Percentiles rank a stretch among this genome's conserved stretches.
These are phyloP conservation scores for Fusarium algeriense DNA, from an alignment of 2,329 filamentous ascomycete genomes.

Conservation along the genomic window DNA sequence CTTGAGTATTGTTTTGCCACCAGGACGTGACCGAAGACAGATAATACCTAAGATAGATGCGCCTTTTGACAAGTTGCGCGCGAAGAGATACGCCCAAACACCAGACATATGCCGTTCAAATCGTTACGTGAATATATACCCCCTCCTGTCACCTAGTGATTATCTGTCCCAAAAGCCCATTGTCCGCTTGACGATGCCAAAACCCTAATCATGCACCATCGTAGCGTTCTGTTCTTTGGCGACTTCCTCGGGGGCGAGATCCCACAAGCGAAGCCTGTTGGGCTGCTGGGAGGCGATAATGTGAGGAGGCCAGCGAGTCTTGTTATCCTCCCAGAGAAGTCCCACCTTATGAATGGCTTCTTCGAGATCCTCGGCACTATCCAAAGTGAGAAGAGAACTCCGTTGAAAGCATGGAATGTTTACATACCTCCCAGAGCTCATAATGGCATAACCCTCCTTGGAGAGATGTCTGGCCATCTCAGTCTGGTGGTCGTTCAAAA, in stretches of 20 bases:
- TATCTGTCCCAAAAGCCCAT: not conserved
- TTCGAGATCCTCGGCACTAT: conserved; percentile 50
- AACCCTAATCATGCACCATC: conserved; percentile 56
- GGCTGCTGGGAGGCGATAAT: conserved; percentile 32
- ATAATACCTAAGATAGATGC: conserved; percentile 20
- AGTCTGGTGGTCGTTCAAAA: conserved; percentile 91
- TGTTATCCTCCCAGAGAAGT: conserved; percentile 53
- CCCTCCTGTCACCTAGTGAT: not conserved
- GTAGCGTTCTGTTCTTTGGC: conserved; percentile 53
- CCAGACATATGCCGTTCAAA: conserved; percentile 22
- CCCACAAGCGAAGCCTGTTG: conserved; percentile 51
- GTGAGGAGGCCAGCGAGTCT: conserved; percentile 53
- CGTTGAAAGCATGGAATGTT: not conserved
- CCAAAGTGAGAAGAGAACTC: not conserved
- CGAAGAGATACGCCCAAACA: conserved; percentile 25
- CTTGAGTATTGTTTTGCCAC: conserved; percentile 18
- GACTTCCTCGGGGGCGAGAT: conserved; percentile 51
- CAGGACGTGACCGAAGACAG: conserved; percentile 9
- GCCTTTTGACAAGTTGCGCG: conserved; percentile 20
- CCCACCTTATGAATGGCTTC: conserved; percentile 54
- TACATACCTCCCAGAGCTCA: conserved; percentile 74
- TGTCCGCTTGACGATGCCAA: conserved; percentile 18
- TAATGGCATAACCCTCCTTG: conserved; percentile 80
- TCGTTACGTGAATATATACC: not conserved
- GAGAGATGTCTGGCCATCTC: conserved; percentile 86